phyloP scores from a whole-genome alignment of 352 stramenopile genomes.

The Sclerospora graminicola region DNA sequence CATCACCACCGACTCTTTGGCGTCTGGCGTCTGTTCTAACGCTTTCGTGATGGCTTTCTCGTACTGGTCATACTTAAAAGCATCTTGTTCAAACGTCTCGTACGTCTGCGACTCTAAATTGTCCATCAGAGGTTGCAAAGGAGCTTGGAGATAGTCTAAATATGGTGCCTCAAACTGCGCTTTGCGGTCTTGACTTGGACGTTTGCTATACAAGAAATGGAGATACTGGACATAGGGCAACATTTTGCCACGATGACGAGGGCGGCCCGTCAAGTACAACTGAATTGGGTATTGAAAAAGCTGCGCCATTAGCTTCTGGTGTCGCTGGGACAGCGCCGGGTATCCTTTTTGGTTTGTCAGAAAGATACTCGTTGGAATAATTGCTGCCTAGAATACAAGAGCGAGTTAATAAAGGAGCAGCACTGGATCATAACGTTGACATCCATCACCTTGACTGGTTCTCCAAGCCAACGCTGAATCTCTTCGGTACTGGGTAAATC shows the following conservation, averaged over 20 bases:
- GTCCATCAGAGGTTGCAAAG: slow-evolving; percentile 96
- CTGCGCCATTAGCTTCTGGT: slow-evolving; percentile 79
- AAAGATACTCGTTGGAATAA: slow-evolving; percentile 88
- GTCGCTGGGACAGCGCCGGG: slow-evolving; percentile 87
- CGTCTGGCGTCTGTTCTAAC: slow-evolving; percentile 38
- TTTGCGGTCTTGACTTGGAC: slow-evolving; percentile 56
- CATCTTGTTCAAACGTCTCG: slow-evolving; percentile 97
- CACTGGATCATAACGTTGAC: too few relatives aligned
- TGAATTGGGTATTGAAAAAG: slow-evolving; percentile 79
- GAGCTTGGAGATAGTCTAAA: slow-evolving; percentile 93
- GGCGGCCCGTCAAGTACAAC: slow-evolving; percentile 76
- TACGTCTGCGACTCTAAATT: slow-evolving; percentile 98
- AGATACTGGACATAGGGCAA: slow-evolving; percentile 92
- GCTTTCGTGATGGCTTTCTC: slow-evolving; percentile 87
- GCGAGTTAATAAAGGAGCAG: not conserved
- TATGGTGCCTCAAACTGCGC: slow-evolving; percentile 89
- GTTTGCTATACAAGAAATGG: slow-evolving; percentile 83
- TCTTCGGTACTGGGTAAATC: slow-evolving; percentile 57
- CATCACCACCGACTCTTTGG: slow-evolving; percentile 77
- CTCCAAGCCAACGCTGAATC: slow-evolving; percentile 78
- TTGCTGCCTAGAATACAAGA: slow-evolving; percentile 47
- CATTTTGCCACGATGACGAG: slow-evolving; percentile 55
- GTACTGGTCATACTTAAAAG: slow-evolving; percentile 98
- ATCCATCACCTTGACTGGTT: slow-evolving; percentile 59
- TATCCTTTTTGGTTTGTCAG: slow-evolving; percentile 95